These are phyloP conservation scores for Leucogyrophana mollusca DNA, from an alignment of 768 basidiomycete genomes.

Conservation along the genomic window DNA sequence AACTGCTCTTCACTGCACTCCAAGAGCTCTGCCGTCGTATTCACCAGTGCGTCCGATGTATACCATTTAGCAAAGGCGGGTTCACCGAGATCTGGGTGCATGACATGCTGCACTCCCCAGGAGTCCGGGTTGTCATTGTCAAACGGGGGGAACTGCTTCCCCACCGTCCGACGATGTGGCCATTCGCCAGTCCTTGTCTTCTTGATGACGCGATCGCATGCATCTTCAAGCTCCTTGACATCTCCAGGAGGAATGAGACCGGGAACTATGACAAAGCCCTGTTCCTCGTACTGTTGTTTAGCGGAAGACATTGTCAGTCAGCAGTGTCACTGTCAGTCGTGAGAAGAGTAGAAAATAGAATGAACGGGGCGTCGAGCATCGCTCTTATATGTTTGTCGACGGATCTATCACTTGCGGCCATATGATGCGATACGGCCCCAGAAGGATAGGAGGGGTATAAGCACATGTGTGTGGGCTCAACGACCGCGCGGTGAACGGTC, in stretches of 20 bases:
- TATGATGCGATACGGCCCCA: background rate
- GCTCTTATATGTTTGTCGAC: background rate
- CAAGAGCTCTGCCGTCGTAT: conserved; percentile 45
- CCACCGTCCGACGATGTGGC: conserved; percentile 68
- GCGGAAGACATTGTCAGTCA: conserved; percentile 14
- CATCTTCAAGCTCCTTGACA: conserved; percentile 40
- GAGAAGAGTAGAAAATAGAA: background rate
- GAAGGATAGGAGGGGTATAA: too few species aligned
- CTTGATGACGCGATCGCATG: conserved; percentile 49
- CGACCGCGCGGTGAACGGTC: too few species aligned
- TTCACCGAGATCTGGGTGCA: conserved; percentile 73
- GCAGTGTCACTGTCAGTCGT: background rate
- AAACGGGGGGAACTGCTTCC: conserved; percentile 78
- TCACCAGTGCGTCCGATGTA: conserved; percentile 48
- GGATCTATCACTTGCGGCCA: background rate
- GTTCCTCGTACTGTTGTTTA: conserved; percentile 53
- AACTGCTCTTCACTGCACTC: conserved; percentile 56
- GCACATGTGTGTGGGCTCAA: too few species aligned
- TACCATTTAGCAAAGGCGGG: conserved; percentile 67
- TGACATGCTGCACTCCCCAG: conserved; percentile 81
- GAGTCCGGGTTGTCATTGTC: conserved; percentile 57
- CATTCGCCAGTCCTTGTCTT: conserved; percentile 61
- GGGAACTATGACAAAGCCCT: conserved; percentile 67
- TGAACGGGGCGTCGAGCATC: background rate
- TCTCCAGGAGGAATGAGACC: conserved; percentile 46